Conservation (phyloP, 768 basidiomycete genomes). For the Exidia glandulosa region DNA sequence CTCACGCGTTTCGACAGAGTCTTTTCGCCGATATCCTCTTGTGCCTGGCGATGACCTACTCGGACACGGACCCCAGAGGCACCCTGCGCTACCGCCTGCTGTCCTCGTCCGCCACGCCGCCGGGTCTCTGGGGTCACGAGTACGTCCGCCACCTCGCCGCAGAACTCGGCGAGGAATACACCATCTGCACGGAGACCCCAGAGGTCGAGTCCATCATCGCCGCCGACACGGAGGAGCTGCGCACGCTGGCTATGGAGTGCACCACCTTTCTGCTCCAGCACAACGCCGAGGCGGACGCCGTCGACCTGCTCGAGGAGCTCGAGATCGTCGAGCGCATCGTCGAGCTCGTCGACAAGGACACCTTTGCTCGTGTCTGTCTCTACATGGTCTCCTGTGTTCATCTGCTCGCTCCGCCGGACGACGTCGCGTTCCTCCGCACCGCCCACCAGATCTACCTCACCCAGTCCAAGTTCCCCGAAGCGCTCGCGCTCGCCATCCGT, state of each 20-base stretch:
- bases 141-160: slow-evolving; percentile 95
- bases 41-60: slow-evolving; percentile 98
- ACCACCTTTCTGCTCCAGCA: slow-evolving; percentile 83
- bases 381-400: slow-evolving; percentile 95
- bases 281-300: slow-evolving; percentile 97
- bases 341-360: slow-evolving; percentile 75
- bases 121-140: slow-evolving; percentile 98
- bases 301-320: slow-evolving; percentile 87
- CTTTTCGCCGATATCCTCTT: slow-evolving; percentile 95
- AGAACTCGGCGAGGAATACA: slow-evolving; percentile 91
- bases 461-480: slow-evolving; percentile 83
- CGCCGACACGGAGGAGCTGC: slow-evolving; percentile 50
- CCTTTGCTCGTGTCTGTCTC: slow-evolving; percentile 78
- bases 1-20: slow-evolving; percentile 37
- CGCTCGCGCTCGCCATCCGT: slow-evolving; percentile 74
- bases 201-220: slow-evolving; percentile 13
- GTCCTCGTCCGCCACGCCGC: slow-evolving; percentile 61
- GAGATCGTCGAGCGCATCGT: slow-evolving; percentile 78
- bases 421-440: slow-evolving; percentile 76
- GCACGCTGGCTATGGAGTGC: slow-evolving; percentile 68
- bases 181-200: slow-evolving; percentile 49
- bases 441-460: slow-evolving; percentile 84
- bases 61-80: slow-evolving; percentile 92
- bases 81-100: slow-evolving; percentile 89
- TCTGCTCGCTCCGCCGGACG: slow-evolving; percentile 87